Evolutionary conservation across 1,284 basidiomycete species (phyloP), one percentile per base, ranked within the genome.

Genomic region (Trametes pubescens): DNA sequence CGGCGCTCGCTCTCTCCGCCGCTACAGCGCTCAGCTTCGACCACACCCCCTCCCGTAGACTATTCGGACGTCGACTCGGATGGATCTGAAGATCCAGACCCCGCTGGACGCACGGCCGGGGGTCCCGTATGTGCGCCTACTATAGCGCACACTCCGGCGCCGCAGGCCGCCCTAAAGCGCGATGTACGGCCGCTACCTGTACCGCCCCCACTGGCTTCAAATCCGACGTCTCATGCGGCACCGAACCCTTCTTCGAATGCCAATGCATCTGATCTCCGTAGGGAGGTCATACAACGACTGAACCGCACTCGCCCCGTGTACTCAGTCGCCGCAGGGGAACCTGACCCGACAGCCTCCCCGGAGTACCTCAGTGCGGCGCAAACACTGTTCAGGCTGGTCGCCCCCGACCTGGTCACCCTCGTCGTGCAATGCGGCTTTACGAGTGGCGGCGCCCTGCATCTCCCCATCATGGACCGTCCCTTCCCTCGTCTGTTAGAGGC

Each of bases 391-490:
- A 37, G 52, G 9, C 38, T 54, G 14, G 38, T 13, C 13, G 24
- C 29, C 22, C 52, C 52, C 7, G 37, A 54, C 37, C 52, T 54
- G 1, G 37, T 26, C 8, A 40, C 52, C 7, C 38, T 54, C 22
- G 37, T 54, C 22, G 6, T 54, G 6, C 52, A 54, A 43, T 40
- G 52, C 52, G 52, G 16, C 2, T 54, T 16, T 22, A 29, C 29
- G 35, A 26, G 4, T 22, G 37, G 38, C 38, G 37, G 37, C 4
- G 7, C 14, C 2, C 52, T 26, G 4, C 5, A 10, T 5, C 22
- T 54, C 38, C 52, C 52, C 52, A 18, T 54, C 8, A 40, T 54
- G 5, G 26, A 29, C 1, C 11, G 22, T 9, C 37, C 52, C 14
- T 29, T 54, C 38, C 52, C 52, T 2, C 37, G 0, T 4, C 14